These are phyloP conservation scores for Primulina eburnea DNA, from an alignment of 257 asterid genomes.

Conservation along the genomic window DNA sequence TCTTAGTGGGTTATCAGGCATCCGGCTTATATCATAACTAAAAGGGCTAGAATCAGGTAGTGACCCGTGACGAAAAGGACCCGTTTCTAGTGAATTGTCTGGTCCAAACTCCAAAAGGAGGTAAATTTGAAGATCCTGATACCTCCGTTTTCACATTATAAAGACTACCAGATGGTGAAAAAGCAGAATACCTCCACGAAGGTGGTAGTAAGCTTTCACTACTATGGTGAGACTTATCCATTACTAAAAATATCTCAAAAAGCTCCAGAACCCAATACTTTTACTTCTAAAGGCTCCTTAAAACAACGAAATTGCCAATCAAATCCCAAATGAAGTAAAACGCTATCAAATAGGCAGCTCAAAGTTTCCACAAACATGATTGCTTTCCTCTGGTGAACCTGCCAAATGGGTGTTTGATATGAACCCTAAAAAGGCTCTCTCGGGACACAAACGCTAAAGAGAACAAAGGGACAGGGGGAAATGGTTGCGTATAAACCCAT, in stretches of 20 bases:
- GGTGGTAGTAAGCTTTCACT: conserved; percentile 67
- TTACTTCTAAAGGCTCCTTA: conserved; percentile 18
- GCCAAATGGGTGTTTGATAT: conserved; percentile 19
- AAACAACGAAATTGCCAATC: conserved; percentile 8
- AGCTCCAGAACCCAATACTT: conserved; percentile 9
- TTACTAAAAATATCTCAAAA: conserved; percentile 28
- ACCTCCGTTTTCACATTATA: conserved; percentile 46
- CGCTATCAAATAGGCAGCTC: conserved; percentile 10
- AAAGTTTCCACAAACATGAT: neutral
- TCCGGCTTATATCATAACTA: conserved; percentile 79
- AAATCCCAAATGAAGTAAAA: conserved; percentile 22
- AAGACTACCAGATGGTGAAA: conserved; percentile 54
- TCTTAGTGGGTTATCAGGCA: conserved; percentile 89
- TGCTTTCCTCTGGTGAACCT: conserved; percentile 10
- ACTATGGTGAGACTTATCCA: conserved; percentile 63
- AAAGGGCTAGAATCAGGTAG: conserved; percentile 50
- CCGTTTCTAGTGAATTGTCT: conserved; percentile 48
- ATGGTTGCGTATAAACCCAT: no score
- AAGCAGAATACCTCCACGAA: conserved; percentile 64
- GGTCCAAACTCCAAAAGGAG: conserved; percentile 64
- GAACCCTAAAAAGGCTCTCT: conserved; percentile 22
- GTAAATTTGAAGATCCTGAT: conserved; percentile 51
- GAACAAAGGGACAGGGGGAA: neutral
- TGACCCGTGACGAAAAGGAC: conserved; percentile 54
- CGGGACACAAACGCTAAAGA: neutral